Conservation (phyloP, 306 rosid species). For the Lathyrus tuberosus region DNA sequence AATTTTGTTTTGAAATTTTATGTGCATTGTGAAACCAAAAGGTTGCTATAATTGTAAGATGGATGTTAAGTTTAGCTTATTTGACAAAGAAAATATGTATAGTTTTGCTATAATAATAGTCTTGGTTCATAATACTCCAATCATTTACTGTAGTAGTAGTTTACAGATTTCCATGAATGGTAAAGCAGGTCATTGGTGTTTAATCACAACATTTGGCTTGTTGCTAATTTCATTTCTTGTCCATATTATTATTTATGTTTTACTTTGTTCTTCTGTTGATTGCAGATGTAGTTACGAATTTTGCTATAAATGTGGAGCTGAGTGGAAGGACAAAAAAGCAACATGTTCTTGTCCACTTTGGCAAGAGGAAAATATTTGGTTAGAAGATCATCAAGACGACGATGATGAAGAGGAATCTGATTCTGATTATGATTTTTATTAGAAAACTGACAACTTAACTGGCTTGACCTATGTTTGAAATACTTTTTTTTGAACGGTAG, state of each 20-base stretch:
- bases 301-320: constrained; percentile 82
- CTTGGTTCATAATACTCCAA: neutral
- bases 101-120: neutral
- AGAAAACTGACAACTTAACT: neutral
- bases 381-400: constrained; percentile 36
- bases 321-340: constrained; percentile 72
- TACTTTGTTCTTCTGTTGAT: constrained; percentile 29
- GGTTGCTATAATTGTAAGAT: constrained; percentile 12
- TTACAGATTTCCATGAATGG: constrained; percentile 11
- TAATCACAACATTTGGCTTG: constrained; percentile 5
- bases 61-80: neutral
- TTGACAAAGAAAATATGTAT: constrained; percentile 9
- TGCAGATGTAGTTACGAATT: constrained; percentile 74
- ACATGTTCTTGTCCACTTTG: constrained; percentile 80
- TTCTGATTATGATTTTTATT: constrained; percentile 18
- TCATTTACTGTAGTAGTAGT: constrained; percentile 12
- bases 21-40: constrained; percentile 5
- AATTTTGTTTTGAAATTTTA: constrained; percentile 26
- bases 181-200: constrained; percentile 15
- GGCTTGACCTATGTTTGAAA: neutral
- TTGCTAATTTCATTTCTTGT: constrained; percentile 25
- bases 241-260: constrained; percentile 8
- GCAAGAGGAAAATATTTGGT: constrained; percentile 64
- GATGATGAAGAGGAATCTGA: constrained; percentile 39
- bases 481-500: neutral